Evolutionary conservation across 2,329 filamentous ascomycete genomes (phyloP), one percentile per base, ranked within the genome.

Genomic region (Pseudopithomyces maydicus): DNA sequence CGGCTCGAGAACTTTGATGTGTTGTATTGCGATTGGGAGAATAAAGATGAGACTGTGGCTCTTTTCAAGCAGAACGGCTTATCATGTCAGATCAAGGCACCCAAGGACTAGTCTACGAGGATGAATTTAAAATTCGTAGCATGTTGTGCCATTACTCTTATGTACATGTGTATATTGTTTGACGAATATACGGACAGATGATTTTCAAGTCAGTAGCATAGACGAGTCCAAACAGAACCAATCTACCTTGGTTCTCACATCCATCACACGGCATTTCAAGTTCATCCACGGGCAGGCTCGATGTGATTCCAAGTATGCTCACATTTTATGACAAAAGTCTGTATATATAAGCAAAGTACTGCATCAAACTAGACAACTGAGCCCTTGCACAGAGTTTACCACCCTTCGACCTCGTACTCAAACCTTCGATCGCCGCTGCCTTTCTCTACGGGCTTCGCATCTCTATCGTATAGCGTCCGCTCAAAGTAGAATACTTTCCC

Each of bases 401-500:
- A 77, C 2, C 70, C 78, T 55, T 83, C 79, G 48, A 85, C 80
- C 36, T 78, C 65, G 58, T 82, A 84, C 43, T 79, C 76, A 56
- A 80, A 80, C 26, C 65, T 73, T 17, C 75, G 63, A 64, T 87
- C 84, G 1, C 80, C 79, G 55, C 82, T 65, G 1, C 78, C 79
- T 19, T 73, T 67, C 2, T 77, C 74, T 11, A 85, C 73, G 2
- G 79, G 74, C 35, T 77, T 76, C 2, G 80, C 84, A 44, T 83
- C 70, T 12, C 79, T 74, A 64, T 87, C 84, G 65, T 81, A 87
- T 19, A 89, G 69, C 17, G 85, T 88, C 54, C 86, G 77, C 71
- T 89, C 87, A 33, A 88, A 78, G 64, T 85, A 89, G n/a, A 80
- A 83, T 35, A 87, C 80, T 52, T 80, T 79, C 2, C 85, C 85